phyloP scores from a whole-genome alignment of 2,329 filamentous ascomycete genomes.

The Escovopsis sp. region DNA sequence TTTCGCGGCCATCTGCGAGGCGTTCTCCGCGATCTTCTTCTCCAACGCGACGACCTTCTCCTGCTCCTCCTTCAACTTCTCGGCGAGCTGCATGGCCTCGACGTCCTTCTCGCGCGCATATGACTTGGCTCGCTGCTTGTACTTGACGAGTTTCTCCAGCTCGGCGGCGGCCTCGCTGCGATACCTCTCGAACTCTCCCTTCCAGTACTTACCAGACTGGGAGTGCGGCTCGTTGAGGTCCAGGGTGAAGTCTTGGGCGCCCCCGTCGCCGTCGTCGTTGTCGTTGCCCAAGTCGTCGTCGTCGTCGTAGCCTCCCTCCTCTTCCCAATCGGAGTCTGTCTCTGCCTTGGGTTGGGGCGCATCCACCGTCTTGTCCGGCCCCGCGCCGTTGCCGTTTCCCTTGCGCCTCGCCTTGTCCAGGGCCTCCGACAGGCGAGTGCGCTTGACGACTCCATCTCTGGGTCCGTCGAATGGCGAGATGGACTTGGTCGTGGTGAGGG shows the following conservation, averaged over 20 bases:
- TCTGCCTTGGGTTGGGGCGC: constrained; percentile 7
- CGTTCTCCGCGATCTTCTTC: constrained; percentile 43
- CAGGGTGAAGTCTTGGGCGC: constrained; percentile 46
- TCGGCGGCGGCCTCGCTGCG: constrained; percentile 57
- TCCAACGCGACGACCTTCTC: constrained; percentile 51
- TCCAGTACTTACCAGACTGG: constrained; percentile 67
- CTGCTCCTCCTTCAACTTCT: constrained; percentile 54
- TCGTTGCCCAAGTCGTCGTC: constrained; percentile 23
- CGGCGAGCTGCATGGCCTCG: constrained; percentile 50
- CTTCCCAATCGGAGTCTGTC: constrained; percentile 38
- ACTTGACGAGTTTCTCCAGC: constrained; percentile 63
- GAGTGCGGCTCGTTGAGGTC: constrained; percentile 63
- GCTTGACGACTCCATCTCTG: constrained; percentile 13
- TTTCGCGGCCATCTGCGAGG: constrained; percentile 35
- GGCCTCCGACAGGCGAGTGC: constrained; percentile 30
- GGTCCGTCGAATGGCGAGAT: constrained; percentile 5
- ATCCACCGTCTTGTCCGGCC: constrained; percentile 5
- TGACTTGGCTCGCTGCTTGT: constrained; percentile 66
- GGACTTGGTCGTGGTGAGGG: constrained; percentile 21
- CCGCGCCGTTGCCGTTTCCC: constrained; percentile 14
- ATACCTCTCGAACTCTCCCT: constrained; percentile 60
- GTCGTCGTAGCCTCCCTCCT: constrained; percentile 37
- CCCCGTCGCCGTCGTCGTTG: background rate
- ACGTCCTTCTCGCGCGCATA: constrained; percentile 66
- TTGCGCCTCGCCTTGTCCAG: constrained; percentile 27